Evolutionary conservation across 2,329 filamentous ascomycete genomes (phyloP).

Genomic region (Beauveria varroae): DNA sequence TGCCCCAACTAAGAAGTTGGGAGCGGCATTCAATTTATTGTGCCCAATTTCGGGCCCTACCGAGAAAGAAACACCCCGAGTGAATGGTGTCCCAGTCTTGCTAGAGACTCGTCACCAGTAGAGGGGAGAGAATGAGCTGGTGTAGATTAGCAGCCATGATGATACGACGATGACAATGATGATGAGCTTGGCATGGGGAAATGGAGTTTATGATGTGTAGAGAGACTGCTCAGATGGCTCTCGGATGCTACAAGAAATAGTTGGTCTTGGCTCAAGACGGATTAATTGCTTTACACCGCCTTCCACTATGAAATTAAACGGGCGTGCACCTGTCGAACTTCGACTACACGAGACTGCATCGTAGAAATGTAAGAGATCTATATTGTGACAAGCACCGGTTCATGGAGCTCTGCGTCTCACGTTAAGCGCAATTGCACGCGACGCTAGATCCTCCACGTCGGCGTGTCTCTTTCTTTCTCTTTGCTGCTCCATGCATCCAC

Average conservation of each 20-base stretch:
- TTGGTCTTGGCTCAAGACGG: neutral
- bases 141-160: neutral
- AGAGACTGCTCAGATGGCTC: neutral
- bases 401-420: neutral
- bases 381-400: constrained; percentile 3
- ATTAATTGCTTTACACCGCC: neutral
- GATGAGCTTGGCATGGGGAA: neutral
- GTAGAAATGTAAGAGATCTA: constrained; percentile 12
- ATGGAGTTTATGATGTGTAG: neutral
- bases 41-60: neutral
- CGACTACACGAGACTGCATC: neutral
- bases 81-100: neutral
- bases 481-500: neutral
- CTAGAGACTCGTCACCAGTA: neutral
- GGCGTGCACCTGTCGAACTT: neutral
- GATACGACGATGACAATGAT: neutral
- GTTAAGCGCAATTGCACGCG: neutral
- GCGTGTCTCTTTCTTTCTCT: constrained; percentile 8
- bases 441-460: neutral
- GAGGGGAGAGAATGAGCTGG: no score
- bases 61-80: no score
- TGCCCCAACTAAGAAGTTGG: constrained; percentile 15
- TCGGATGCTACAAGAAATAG: neutral
- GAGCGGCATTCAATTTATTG: neutral
- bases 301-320: neutral